Percentiles rank a stretch among this genome's conserved stretches.
Conservation (phyloP, 805 yeast species). For the Dipodascopsis uninucleata region DNA sequence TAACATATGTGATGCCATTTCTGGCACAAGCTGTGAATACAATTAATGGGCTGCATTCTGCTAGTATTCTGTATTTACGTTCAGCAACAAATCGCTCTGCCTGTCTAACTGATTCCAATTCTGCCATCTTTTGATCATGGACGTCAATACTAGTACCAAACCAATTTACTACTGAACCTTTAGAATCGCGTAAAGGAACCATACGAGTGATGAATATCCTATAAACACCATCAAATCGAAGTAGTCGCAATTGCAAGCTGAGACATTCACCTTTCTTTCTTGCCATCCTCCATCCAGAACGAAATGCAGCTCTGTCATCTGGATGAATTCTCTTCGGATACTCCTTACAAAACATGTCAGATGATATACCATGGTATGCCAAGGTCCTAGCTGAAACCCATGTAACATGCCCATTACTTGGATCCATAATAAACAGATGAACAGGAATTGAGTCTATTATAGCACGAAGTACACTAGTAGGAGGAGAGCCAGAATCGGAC, state of each 20-base stretch:
- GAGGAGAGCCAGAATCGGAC: constrained; percentile 24
- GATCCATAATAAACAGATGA: constrained; percentile 36
- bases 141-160: constrained; percentile 37
- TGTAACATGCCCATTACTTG: constrained; percentile 31
- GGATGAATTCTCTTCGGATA: constrained; percentile 31
- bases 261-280: constrained; percentile 33
- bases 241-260: constrained; percentile 31
- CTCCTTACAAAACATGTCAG: constrained; percentile 29
- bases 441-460: constrained; percentile 38
- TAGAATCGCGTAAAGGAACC: constrained; percentile 34
- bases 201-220: constrained; percentile 33
- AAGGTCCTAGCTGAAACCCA: constrained; percentile 37
- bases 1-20: constrained; percentile 34
- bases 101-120: constrained; percentile 31
- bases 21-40: constrained; percentile 33
- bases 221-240: constrained; percentile 35
- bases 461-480: constrained; percentile 30
- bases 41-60: constrained; percentile 36
- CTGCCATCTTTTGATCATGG: constrained; percentile 35
- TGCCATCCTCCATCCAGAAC: constrained; percentile 31
- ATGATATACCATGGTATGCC: constrained; percentile 34
- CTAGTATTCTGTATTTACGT: constrained; percentile 34
- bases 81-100: constrained; percentile 35
- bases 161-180: constrained; percentile 35
- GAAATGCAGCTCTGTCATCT: constrained; percentile 31